Evolutionary conservation across 768 basidiomycete genomes (phyloP).

Genomic region (Phylloporus scabripes): DNA sequence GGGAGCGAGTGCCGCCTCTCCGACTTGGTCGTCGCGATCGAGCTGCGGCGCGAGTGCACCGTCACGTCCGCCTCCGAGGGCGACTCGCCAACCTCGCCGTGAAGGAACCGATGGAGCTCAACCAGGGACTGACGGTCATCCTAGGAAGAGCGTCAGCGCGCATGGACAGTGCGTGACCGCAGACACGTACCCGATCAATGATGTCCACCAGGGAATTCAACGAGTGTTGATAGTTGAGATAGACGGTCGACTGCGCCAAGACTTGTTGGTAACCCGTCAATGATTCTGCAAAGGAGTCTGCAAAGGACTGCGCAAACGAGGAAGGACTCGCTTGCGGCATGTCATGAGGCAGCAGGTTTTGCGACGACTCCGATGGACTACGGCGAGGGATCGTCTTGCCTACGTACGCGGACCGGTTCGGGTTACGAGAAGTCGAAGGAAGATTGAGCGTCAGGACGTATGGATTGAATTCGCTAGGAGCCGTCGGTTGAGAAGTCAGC

Average conservation of each 20-base stretch:
- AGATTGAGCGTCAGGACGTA: conserved; percentile 19
- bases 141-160: conserved; percentile 32
- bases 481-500: conserved; percentile 26
- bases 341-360: conserved; percentile 40
- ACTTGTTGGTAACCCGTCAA: conserved; percentile 15
- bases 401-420: conserved; percentile 47
- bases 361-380: conserved; percentile 61
- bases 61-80: conserved; percentile 18
- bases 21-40: conserved; percentile 41
- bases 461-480: conserved; percentile 15
- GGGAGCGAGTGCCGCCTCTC: conserved; percentile 72
- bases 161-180: neutral
- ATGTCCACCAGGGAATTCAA: conserved; percentile 78
- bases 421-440: conserved; percentile 32
- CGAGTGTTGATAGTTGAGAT: conserved; percentile 75
- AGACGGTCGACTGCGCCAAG: conserved; percentile 44
- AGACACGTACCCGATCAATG: conserved; percentile 59
- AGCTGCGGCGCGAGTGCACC: conserved; percentile 21
- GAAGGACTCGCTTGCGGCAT: conserved; percentile 16
- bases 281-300: conserved; percentile 17
- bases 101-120: conserved; percentile 68
- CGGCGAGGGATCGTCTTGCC: conserved; percentile 43
- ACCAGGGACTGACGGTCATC: conserved; percentile 72
- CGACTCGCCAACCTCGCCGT: conserved; percentile 24
- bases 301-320: conserved; percentile 16